Percentiles rank a stretch among this genome's conserved stretches.
Conservation (phyloP, 257 asterid genomes). For the Scutellaria minor region DNA sequence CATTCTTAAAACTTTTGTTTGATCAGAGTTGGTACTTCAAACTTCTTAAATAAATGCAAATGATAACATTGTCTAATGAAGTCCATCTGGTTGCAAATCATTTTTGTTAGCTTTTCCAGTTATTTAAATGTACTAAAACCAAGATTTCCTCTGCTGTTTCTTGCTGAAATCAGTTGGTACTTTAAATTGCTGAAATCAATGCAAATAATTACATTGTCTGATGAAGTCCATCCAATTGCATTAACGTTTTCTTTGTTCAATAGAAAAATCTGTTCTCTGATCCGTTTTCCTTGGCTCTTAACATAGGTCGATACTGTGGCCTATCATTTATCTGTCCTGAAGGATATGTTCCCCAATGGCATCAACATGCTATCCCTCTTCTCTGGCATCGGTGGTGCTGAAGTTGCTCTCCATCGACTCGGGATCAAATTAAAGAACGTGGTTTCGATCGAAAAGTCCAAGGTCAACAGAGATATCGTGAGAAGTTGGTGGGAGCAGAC, state of each 20-base stretch:
- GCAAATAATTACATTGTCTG: background rate
- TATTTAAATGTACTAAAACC: too few species aligned
- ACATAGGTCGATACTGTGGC: constrained; percentile 88
- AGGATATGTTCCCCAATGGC: constrained; percentile 69
- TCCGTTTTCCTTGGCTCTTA: background rate
- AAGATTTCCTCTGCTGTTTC: too few species aligned
- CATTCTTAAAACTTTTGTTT: too few species aligned
- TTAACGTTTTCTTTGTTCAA: background rate
- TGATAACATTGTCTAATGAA: too few species aligned
- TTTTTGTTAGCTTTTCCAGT: too few species aligned
- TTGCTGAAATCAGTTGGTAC: too few species aligned
- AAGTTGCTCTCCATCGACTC: constrained; percentile 86
- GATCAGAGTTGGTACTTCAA: too few species aligned
- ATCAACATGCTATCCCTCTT: constrained; percentile 73
- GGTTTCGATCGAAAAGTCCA: constrained; percentile 72
- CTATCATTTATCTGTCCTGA: constrained; percentile 77
- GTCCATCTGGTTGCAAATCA: too few species aligned
- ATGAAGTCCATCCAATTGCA: background rate
- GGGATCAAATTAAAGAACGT: constrained; percentile 70
- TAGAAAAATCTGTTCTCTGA: constrained; percentile 10
- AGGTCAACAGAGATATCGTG: constrained; percentile 68
- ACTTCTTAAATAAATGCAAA: too few species aligned
- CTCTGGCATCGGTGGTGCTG: constrained; percentile 97
- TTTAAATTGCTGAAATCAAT: too few species aligned
- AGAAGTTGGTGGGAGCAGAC: constrained; percentile 97